Evolutionary conservation across 805 yeast genomes (phyloP), one percentile per base, ranked within the genome.

Genomic region (Lachancea fermentati): DNA sequence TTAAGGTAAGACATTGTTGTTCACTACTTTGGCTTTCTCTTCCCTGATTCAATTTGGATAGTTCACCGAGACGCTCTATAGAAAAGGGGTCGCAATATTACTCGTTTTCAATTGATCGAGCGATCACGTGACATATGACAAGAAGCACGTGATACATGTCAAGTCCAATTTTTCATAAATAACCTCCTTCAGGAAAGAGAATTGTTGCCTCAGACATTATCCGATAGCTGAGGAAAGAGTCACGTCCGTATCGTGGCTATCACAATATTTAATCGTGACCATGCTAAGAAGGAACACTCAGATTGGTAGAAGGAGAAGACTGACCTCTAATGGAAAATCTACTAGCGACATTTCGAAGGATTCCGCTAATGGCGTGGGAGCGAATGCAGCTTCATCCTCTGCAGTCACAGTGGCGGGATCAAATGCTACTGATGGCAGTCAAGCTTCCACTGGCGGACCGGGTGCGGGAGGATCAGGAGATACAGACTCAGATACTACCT

Each of bases 1-100:
- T 80, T 80, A 66, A 79, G 68, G 59, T 76, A 71, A 32, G 81
- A 73, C 83, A 78, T 78, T 28, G 17, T 30, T 29, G n/a, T 13
- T 29, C 13, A 22, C 26, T 22, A 22, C 9, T 22, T 22, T 22
- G 26, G 26, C 26, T 22, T 11, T 22, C 26, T 22, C 7, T 22
- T 22, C 26, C 26, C 11, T 22, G 11, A 7, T 22, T 7, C 11
- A 11, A 7, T 22, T 22, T 11, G n/a, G n/a, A n/a, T n/a, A n/a
- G n/a, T 22, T 7, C 9, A 22, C 9, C 11, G 11, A 22, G 26
- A 22, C 26, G 26, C 26, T 22, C 9, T 7, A 7, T 11, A 7
- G 26, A 22, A 22, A 22, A 22, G 26, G 26, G 26, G 26, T 22
- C 26, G 26, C 11, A 22, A 22, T 22, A 22, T 7, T 22, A 11